phyloP scores from a whole-genome alignment of 2,329 filamentous ascomycete species.

The Aspergillus clavatus region DNA sequence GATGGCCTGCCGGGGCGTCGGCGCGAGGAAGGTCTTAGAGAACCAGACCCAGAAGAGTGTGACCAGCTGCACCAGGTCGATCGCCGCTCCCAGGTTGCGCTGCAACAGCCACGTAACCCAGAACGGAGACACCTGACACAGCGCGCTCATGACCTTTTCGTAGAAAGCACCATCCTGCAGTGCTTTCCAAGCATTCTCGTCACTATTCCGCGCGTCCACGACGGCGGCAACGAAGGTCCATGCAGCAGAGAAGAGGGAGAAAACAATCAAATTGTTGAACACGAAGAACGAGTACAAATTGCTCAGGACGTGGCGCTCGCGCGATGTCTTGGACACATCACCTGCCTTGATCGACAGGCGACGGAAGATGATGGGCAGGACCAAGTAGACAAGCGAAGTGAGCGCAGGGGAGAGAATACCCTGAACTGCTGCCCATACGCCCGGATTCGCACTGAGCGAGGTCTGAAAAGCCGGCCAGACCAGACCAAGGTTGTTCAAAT shows the following conservation, averaged over 20 bases:
- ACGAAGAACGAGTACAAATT: conserved; percentile 95
- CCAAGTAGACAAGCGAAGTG: conserved; percentile 79
- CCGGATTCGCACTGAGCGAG: conserved; percentile 58
- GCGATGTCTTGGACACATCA: conserved; percentile 84
- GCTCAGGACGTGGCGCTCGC: conserved; percentile 83
- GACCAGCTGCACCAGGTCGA: conserved; percentile 86
- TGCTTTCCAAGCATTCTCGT: conserved; percentile 62
- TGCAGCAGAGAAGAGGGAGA: conserved; percentile 81
- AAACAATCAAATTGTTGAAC: conserved; percentile 93
- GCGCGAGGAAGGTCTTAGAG: conserved; percentile 74
- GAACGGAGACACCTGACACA: conserved; percentile 80
- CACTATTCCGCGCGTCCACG: conserved; percentile 53
- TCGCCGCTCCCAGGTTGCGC: conserved; percentile 85
- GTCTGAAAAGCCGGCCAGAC: conserved; percentile 73
- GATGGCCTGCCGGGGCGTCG: conserved; percentile 86
- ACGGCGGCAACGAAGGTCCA: conserved; percentile 69
- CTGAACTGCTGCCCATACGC: conserved; percentile 80
- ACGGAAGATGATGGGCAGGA: conserved; percentile 87
- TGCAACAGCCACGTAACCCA: conserved; percentile 94
- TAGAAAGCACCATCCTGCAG: conserved; percentile 62
- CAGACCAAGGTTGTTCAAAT: conserved; percentile 70
- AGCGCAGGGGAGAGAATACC: conserved; percentile 86
- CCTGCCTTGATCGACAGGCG: conserved; percentile 77
- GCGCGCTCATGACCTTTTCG: conserved; percentile 60
- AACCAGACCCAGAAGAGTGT: conserved; percentile 80